Base-by-base conservation (phyloP, 2,329 filamentous ascomycete genomes). In the Colletotrichum camelliae region DNA sequence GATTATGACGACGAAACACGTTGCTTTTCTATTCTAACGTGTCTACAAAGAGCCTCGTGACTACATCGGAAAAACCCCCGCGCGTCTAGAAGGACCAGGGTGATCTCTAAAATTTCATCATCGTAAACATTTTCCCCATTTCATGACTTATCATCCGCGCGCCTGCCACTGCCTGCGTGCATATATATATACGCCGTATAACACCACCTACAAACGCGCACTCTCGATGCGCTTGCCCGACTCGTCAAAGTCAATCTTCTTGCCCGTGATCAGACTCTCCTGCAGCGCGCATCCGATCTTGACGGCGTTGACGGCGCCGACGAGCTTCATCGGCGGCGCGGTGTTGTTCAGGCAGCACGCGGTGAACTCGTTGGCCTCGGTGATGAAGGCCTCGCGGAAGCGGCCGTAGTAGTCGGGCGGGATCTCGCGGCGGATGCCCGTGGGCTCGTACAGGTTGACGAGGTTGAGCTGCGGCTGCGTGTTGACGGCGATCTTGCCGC, bases 401-500 rank as follows among this genome's bases (percentile, higher is more conserved):
- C 92, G 85, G 61, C 90, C 92, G 80, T 91, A 93, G 81, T 93
- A 94, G 78, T 91, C 87, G 48, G 86, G 84, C 1, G 91, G 90
- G 18, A 93, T 89, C 81, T 93, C 90, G 48, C 90, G 86, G 16
- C 89, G 85, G 27, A 94, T 87, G 7, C 91, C 91, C 2, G 80
- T 85, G 0, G 86, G 67, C 79, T 91, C 86, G 80, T 91, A 88
- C 65, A 90, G 85, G 76, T 91, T 89, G 43, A 93, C 88, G 27
- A 92, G 84, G 73, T 90, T 89, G 3, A 82, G 84, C 69, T 85
- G 84, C 8, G 92, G 92, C 78, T 92, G 89, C 8, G 86, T 87
- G 79, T 94, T 94, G 76, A 94, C 86, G 3, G 87, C 84, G 7
- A 94, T 80, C 81, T 93, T 94, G 55, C 92, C 92, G 78, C 89